Evolutionary conservation across 169 alveolate genomes (phyloP).

Genomic region (Perkinsus olseni): DNA sequence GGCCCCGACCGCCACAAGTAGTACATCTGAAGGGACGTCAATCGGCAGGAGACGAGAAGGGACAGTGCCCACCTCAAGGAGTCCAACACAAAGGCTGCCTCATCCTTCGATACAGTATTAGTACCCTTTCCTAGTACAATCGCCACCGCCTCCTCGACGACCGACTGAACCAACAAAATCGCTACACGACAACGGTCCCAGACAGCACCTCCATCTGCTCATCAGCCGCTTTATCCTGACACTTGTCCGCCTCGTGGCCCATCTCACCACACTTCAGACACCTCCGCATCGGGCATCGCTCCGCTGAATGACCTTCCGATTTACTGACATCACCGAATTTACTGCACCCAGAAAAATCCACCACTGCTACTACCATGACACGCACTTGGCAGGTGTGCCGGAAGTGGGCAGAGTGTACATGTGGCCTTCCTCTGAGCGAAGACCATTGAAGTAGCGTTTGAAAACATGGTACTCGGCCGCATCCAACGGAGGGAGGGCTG

Average conservation of each 20-base stretch:
- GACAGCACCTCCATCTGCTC: background rate
- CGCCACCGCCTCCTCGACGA: background rate
- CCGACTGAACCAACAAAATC: background rate
- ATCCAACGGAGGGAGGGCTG: background rate
- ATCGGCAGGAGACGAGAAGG: background rate
- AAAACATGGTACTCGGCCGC: background rate
- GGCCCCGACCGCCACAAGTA: background rate
- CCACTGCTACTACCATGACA: background rate
- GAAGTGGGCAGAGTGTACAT: background rate
- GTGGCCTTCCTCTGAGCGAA: background rate
- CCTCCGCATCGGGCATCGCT: background rate
- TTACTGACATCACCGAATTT: background rate
- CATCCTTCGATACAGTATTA: background rate
- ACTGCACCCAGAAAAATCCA: background rate
- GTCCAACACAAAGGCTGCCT: background rate
- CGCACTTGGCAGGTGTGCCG: background rate
- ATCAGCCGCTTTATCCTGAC: background rate
- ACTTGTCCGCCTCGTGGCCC: background rate
- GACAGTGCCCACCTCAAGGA: background rate
- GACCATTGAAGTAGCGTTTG: background rate
- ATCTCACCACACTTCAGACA: background rate
- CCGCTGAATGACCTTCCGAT: background rate
- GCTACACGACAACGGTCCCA: no score
- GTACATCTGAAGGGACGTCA: background rate
- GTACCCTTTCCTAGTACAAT: background rate